Conservation (phyloP, 139 green algal species). For the Helicosporidium sp. region DNA sequence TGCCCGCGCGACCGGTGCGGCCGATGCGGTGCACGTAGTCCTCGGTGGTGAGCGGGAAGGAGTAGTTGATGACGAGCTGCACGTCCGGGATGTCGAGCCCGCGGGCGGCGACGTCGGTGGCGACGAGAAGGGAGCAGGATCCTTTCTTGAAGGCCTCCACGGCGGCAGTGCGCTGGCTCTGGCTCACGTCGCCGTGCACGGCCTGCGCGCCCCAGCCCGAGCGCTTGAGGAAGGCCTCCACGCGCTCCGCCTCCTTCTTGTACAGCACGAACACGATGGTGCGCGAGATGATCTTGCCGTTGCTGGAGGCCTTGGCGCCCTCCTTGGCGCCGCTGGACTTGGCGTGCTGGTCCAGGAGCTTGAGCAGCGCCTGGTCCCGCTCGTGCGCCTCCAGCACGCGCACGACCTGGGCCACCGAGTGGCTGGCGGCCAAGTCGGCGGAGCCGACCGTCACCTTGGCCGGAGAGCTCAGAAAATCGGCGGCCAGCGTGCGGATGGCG, state of each 20-base stretch:
- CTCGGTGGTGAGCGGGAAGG: conserved; percentile 83
- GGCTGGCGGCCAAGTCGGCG: conserved; percentile 68
- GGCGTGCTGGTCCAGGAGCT: conserved; percentile 65
- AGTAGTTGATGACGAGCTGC: conserved; percentile 89
- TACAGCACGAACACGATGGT: conserved; percentile 94
- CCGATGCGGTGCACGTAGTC: conserved; percentile 97
- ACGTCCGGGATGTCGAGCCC: conserved; percentile 51
- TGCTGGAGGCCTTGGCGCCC: too few species aligned
- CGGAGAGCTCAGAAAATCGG: conserved; percentile 57
- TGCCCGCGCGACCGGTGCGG: conserved; percentile 77
- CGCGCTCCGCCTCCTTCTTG: conserved; percentile 80
- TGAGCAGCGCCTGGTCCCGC: conserved; percentile 45
- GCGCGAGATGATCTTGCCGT: too few species aligned
- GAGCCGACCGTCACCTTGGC: conserved; percentile 55
- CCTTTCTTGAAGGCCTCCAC: conserved; percentile 66
- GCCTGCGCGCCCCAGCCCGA: conserved; percentile 46
- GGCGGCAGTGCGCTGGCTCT: conserved; percentile 47
- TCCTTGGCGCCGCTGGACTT: too few species aligned
- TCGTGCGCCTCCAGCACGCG: conserved; percentile 69
- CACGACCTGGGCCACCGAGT: conserved; percentile 68
- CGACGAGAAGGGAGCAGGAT: conserved; percentile 34
- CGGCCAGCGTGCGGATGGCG: conserved; percentile 66
- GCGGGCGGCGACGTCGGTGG: conserved; percentile 49
- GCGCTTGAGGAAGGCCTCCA: conserved; percentile 52
- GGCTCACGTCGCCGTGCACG: conserved; percentile 80